A percentile compares a stretch with the other conserved stretches of the same genome.
These are phyloP conservation scores for Rehmannia glutinosa DNA, from an alignment of 257 asterid genomes.

Conservation along the genomic window DNA sequence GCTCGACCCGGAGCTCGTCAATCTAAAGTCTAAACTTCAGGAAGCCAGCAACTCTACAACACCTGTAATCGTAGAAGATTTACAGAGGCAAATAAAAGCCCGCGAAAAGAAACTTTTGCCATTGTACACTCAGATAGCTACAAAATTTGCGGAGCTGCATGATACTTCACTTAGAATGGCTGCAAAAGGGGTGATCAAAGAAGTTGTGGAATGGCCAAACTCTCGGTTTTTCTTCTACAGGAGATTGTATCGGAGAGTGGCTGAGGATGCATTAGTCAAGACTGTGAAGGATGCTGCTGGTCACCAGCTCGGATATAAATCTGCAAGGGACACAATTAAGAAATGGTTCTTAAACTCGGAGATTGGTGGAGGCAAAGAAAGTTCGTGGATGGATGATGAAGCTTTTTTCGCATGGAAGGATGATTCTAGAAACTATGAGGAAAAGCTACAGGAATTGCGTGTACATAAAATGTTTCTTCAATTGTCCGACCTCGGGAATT, in stretches of 20 bases:
- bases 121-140: conserved; percentile 83
- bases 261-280: conserved; percentile 69
- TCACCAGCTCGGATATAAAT: conserved; percentile 45
- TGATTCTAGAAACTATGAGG: conserved; percentile 63
- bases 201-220: conserved; percentile 77
- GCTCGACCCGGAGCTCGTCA: conserved; percentile 67
- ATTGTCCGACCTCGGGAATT: conserved; percentile 62
- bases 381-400: conserved; percentile 66
- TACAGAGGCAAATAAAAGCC: conserved; percentile 54
- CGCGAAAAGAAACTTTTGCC: conserved; percentile 92
- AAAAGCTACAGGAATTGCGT: conserved; percentile 57
- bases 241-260: conserved; percentile 71
- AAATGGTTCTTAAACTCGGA: conserved; percentile 67
- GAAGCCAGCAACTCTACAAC: conserved; percentile 40
- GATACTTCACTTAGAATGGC: conserved; percentile 95
- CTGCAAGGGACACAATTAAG: conserved; percentile 58
- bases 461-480: conserved; percentile 57
- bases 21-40: conserved; percentile 48
- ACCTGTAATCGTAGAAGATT: conserved; percentile 25
- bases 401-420: conserved; percentile 75
- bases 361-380: conserved; percentile 40
- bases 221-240: conserved; percentile 70
- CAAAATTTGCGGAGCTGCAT: conserved; percentile 89
- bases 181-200: conserved; percentile 77
- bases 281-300: conserved; percentile 82